A percentile compares a stretch with the other conserved stretches of the same genome.
Evolutionary conservation across 2,329 filamentous ascomycete genomes (phyloP).

Genomic region (Chrysoporthe deuterocubensis): DNA sequence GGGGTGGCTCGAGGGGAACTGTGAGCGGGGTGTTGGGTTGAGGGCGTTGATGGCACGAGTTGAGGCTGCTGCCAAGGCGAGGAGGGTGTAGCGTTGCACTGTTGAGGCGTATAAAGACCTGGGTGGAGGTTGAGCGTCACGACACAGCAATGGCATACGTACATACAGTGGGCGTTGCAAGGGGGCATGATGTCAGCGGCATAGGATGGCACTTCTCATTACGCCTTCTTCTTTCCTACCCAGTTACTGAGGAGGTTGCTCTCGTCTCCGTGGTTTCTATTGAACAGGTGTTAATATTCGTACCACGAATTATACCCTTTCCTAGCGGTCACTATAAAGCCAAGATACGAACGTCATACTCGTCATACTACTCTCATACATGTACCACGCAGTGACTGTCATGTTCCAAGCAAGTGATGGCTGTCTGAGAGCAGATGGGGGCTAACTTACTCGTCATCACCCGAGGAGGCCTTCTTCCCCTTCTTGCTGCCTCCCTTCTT

Average conservation of each 20-base stretch:
- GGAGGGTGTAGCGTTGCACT: constrained; percentile 32
- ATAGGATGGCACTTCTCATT: constrained; percentile 16
- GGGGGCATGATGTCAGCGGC: constrained; percentile 20
- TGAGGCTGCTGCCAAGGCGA: constrained; percentile 52
- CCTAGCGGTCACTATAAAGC: constrained; percentile 22
- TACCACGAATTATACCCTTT: constrained; percentile 30
- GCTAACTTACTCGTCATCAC: constrained; percentile 37
- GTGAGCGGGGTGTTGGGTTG: constrained; percentile 78
- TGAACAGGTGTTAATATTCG: constrained; percentile 23
- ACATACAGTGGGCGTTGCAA: constrained; percentile 7
- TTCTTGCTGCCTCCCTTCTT: constrained; percentile 46
- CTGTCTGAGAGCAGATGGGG: background rate
- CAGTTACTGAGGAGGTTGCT: constrained; percentile 28
- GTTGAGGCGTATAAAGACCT: background rate
- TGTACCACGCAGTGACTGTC: background rate
- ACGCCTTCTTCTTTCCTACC: constrained; percentile 27
- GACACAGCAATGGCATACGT: constrained; percentile 11
- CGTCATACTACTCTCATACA: background rate
- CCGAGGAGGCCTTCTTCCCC: constrained; percentile 38
- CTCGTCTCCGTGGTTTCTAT: constrained; percentile 26
- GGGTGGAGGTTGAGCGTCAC: constrained; percentile 7
- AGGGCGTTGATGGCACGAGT: constrained; percentile 70
- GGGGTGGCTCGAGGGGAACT: constrained; percentile 76
- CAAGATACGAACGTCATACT: background rate
- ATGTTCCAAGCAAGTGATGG: background rate